These are phyloP conservation scores for Fusarium compactum DNA, from an alignment of 2,329 filamentous ascomycete genomes.

Conservation along the genomic window DNA sequence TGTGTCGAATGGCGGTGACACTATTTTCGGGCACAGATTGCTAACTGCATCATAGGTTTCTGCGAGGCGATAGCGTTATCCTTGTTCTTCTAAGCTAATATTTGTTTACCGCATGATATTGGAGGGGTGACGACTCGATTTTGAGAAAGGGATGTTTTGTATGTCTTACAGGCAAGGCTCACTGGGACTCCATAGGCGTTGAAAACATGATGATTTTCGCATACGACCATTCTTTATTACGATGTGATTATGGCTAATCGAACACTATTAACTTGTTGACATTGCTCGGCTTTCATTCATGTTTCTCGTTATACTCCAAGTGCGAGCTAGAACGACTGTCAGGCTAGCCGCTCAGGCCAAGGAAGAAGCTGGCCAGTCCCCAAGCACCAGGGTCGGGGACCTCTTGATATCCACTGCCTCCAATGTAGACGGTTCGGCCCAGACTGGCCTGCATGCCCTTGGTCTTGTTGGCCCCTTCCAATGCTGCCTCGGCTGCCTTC, in stretches of 20 bases:
- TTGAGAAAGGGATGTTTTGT: conserved; percentile 46
- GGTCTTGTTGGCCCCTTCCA: conserved; percentile 81
- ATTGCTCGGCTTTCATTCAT: neutral
- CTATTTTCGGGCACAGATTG: neutral
- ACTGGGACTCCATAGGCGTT: conserved; percentile 55
- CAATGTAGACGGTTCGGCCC: conserved; percentile 65
- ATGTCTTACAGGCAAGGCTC: conserved; percentile 49
- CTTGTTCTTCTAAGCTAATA: conserved; percentile 81
- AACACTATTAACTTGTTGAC: conserved; percentile 1
- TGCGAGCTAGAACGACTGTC: conserved; percentile 32
- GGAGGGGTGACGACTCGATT: conserved; percentile 39
- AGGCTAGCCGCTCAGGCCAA: conserved; percentile 68
- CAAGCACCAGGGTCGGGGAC: conserved; percentile 76
- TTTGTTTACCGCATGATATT: conserved; percentile 27
- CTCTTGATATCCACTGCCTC: conserved; percentile 59
- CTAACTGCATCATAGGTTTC: conserved; percentile 70
- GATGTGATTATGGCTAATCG: conserved; percentile 7
- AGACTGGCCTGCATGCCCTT: conserved; percentile 93
- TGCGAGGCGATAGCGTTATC: conserved; percentile 89
- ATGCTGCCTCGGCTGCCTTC: conserved; percentile 80
- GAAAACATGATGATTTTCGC: conserved; percentile 49
- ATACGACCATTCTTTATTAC: conserved; percentile 22
- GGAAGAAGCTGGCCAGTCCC: conserved; percentile 82
- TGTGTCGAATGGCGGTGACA: conserved; percentile 25
- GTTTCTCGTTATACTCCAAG: neutral